These are phyloP conservation scores for Russula sp. DNA, from an alignment of 768 basidiomycete species.

Conservation along the genomic window DNA sequence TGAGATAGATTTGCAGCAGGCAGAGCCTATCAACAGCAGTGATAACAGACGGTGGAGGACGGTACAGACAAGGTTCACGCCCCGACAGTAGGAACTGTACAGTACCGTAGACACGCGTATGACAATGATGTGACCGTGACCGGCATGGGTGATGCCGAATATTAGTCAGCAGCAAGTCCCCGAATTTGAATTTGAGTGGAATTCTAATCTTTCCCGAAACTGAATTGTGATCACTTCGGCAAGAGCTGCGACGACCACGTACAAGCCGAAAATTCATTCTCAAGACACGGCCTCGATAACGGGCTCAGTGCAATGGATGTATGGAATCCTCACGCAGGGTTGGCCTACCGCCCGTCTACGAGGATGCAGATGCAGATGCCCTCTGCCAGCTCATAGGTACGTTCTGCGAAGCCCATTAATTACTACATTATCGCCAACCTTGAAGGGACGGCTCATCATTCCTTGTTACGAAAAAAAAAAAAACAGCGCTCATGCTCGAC, in stretches of 20 bases:
- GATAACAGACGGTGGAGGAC: constrained; percentile 6
- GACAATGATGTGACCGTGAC: neutral
- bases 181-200: constrained; percentile 16
- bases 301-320: constrained; percentile 68
- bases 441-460: neutral
- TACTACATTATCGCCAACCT: too few relatives aligned
- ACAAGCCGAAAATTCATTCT: neutral
- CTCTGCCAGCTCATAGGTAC: constrained; percentile 88
- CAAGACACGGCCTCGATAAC: constrained; percentile 29
- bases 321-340: constrained; percentile 77
- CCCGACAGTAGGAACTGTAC: constrained; percentile 22
- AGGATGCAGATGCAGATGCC: constrained; percentile 77
- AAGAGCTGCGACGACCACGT: neutral
- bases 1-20: constrained; percentile 32
- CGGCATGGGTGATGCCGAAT: neutral
- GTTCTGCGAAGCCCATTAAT: constrained; percentile 26
- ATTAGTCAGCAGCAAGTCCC: neutral
- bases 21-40: constrained; percentile 36
- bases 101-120: neutral
- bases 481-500: constrained; percentile 90
- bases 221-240: neutral
- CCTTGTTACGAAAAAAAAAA: constrained; percentile 13
- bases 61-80: constrained; percentile 11
- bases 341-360: constrained; percentile 79
- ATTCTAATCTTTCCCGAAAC: neutral